Conservation (phyloP, 768 basidiomycete species). For the Mycena galopus region DNA sequence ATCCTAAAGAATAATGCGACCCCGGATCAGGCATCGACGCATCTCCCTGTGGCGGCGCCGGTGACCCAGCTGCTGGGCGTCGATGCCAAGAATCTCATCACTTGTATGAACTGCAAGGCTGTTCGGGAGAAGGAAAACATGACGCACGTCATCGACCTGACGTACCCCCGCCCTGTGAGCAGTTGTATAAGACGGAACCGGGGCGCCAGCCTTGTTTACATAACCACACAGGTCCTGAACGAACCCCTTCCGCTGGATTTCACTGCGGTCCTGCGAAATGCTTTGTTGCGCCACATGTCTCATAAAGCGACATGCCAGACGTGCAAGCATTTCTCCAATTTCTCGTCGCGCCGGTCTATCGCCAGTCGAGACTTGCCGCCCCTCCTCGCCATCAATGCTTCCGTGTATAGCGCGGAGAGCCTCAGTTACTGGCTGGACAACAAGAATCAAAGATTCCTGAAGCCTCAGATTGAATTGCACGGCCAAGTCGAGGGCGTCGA, state of each 20-base stretch:
- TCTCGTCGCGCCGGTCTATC: slow-evolving; percentile 78
- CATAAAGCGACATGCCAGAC: slow-evolving; percentile 90
- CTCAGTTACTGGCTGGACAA: slow-evolving; percentile 82
- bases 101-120: slow-evolving; percentile 81
- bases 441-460: slow-evolving; percentile 70
- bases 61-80: slow-evolving; percentile 90
- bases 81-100: slow-evolving; percentile 79
- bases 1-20: slow-evolving; percentile 54
- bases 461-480: slow-evolving; percentile 65
- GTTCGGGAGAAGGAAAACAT: slow-evolving; percentile 81
- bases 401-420: slow-evolving; percentile 81
- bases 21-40: slow-evolving; percentile 30
- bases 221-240: slow-evolving; percentile 41
- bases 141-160: slow-evolving; percentile 87
- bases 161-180: slow-evolving; percentile 87
- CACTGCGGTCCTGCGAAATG: slow-evolving; percentile 74
- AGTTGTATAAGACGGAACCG: slow-evolving; percentile 22
- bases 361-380: slow-evolving; percentile 80
- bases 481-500: slow-evolving; percentile 73
- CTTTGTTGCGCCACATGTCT: slow-evolving; percentile 83
- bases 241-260: slow-evolving; percentile 64
- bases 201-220: not conserved
- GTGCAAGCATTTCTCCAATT: slow-evolving; percentile 84
- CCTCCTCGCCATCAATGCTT: slow-evolving; percentile 88
- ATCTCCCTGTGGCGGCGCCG: slow-evolving; percentile 68